Conservation (phyloP, 2,329 filamentous ascomycete genomes). For the Xylaria polymorpha region DNA sequence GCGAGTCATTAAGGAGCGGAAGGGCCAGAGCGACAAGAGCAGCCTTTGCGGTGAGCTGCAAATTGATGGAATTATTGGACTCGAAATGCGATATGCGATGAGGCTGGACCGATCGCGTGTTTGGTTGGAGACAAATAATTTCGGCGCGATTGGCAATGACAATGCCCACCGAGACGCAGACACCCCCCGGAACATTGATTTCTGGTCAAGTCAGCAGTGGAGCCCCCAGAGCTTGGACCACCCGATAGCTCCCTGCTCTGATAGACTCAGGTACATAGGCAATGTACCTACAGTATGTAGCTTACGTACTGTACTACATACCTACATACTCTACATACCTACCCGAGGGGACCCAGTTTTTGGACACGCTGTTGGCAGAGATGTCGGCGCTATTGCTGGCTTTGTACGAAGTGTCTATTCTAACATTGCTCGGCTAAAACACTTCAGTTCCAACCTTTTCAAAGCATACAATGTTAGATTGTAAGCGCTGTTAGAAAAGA, state of each 20-base stretch:
- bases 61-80: conserved; percentile 39
- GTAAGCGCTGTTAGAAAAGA: too few relatives aligned
- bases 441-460: too few relatives aligned
- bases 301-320: too few relatives aligned
- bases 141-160: conserved; percentile 46
- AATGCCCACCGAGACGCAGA: conserved; percentile 10
- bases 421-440: too few relatives aligned
- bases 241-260: background rate
- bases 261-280: too few relatives aligned
- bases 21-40: conserved; percentile 27
- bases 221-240: conserved; percentile 16
- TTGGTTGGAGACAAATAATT: conserved; percentile 53
- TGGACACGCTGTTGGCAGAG: too few relatives aligned
- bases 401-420: too few relatives aligned
- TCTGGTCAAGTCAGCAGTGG: background rate
- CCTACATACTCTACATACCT: too few relatives aligned
- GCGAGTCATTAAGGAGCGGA: conserved; percentile 39
- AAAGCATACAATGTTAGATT: too few relatives aligned
- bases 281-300: too few relatives aligned
- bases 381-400: too few relatives aligned
- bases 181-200: background rate
- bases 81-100: conserved; percentile 38
- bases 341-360: too few relatives aligned
- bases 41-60: conserved; percentile 23
- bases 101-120: conserved; percentile 49